Conservation (phyloP, 371 early-diverging fungal species). For the Mucor plumbeus region DNA sequence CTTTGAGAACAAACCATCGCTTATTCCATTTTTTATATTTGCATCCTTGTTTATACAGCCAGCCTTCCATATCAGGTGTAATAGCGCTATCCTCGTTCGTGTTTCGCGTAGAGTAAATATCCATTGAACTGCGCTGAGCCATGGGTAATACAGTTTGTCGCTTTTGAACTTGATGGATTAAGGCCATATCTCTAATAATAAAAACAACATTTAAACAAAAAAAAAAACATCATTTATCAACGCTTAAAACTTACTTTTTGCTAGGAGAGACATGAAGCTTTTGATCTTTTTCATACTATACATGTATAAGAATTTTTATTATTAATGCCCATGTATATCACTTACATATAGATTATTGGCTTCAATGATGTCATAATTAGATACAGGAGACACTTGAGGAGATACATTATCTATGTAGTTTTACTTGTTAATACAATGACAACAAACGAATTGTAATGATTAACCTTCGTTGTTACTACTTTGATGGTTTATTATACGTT, state of each 20-base stretch:
- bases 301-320: neutral
- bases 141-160: constrained; percentile 19
- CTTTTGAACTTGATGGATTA: constrained; percentile 7
- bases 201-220: neutral
- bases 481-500: neutral
- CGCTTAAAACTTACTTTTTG: neutral
- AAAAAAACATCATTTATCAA: neutral
- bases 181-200: constrained; percentile 4
- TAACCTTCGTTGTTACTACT: neutral
- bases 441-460: neutral
- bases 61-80: constrained; percentile 68
- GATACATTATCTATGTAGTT: neutral
- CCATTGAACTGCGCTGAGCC: constrained; percentile 34
- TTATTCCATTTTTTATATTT: constrained; percentile 72
- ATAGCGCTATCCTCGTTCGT: constrained; percentile 32
- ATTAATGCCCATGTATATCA: neutral
- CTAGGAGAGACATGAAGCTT: neutral
- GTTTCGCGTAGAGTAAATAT: constrained; percentile 19
- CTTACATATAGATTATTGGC: constrained; percentile 8
- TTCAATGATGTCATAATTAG: constrained; percentile 17
- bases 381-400: neutral
- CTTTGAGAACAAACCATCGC: constrained; percentile 74
- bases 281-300: constrained; percentile 6
- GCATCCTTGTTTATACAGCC: constrained; percentile 70
- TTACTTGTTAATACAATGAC: neutral